phyloP scores from a whole-genome alignment of 306 rosid genomes.

The Prunus padus region DNA sequence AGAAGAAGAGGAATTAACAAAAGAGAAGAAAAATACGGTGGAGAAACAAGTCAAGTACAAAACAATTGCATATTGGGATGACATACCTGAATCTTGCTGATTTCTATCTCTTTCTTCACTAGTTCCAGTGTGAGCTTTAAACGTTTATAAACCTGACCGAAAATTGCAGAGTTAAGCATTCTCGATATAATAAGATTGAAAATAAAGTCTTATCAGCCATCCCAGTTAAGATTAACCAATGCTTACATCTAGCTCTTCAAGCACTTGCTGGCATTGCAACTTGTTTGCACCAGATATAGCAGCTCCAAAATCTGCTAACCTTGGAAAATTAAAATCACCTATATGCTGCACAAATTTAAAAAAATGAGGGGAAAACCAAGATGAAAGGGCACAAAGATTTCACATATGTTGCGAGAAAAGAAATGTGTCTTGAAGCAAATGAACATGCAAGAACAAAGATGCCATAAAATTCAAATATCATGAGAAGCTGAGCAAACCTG shows the following conservation, averaged over 20 bases:
- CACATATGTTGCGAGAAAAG: background rate
- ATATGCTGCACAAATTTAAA: conserved; percentile 70
- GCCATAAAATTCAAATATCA: background rate
- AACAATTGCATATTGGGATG: conserved; percentile 7
- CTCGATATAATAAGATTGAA: conserved; percentile 18
- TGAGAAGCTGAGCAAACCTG: conserved; percentile 49
- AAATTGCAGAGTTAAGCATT: conserved; percentile 12
- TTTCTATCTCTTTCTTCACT: conserved; percentile 99
- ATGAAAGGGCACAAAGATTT: background rate
- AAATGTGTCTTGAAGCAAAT: conserved; percentile 5
- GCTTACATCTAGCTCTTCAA: conserved; percentile 98
- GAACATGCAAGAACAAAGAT: conserved; percentile 23
- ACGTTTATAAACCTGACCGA: conserved; percentile 76
- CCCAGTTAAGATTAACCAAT: conserved; percentile 13
- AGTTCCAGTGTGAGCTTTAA: conserved; percentile 88
- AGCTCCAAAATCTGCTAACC: conserved; percentile 99
- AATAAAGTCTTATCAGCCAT: conserved; percentile 9
- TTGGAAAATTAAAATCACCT: conserved; percentile 93
- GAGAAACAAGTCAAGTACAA: conserved; percentile 6
- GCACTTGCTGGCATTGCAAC: conserved; percentile 92
- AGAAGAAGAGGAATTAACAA: background rate
- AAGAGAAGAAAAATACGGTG: conserved; percentile 20
- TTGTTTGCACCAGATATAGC: conserved; percentile 99
- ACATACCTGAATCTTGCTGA: conserved; percentile 90
- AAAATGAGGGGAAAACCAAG: background rate